A percentile compares a stretch with the other conserved stretches of the same genome.
These are phyloP conservation scores for Isabelozyma pseudorhagii DNA, from an alignment of 805 yeast genomes.

Conservation along the genomic window DNA sequence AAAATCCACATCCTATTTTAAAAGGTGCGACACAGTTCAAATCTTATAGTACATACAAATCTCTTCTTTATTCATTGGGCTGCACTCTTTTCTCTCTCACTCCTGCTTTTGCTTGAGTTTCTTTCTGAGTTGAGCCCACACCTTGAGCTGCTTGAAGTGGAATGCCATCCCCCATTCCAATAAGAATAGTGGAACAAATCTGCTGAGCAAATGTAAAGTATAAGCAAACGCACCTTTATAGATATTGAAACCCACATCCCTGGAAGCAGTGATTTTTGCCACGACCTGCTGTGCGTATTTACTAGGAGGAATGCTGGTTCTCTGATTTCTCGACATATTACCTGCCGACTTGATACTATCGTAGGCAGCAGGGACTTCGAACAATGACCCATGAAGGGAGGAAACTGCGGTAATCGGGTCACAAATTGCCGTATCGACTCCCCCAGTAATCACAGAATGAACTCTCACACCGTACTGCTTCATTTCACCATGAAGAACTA, in stretches of 20 bases:
- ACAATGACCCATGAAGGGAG: conserved; percentile 10
- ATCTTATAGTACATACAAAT: too few relatives aligned
- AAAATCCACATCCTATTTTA: neutral
- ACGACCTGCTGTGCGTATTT: conserved; percentile 24
- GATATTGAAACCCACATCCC: conserved; percentile 24
- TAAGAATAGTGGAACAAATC: conserved; percentile 23
- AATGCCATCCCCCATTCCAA: conserved; percentile 14
- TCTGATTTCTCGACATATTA: conserved; percentile 17
- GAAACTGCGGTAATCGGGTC: conserved; percentile 8
- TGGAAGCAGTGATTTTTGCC: conserved; percentile 10
- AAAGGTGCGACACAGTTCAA: neutral
- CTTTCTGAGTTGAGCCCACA: conserved; percentile 14
- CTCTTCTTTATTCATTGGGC: neutral
- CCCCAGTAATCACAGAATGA: conserved; percentile 37
- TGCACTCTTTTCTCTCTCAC: neutral
- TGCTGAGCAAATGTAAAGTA: conserved; percentile 11
- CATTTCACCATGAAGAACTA: conserved; percentile 30
- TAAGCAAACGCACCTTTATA: conserved; percentile 24
- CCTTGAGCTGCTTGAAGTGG: conserved; percentile 24
- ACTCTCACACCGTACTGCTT: conserved; percentile 36
- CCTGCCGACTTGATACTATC: conserved; percentile 16
- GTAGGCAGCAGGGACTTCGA: conserved; percentile 18
- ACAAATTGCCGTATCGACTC: conserved; percentile 32
- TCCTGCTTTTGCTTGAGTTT: conserved; percentile 3
- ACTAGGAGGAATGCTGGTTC: conserved; percentile 15